phyloP scores from a whole-genome alignment of 2,329 filamentous ascomycete genomes.

The Talaromyces piceae region DNA sequence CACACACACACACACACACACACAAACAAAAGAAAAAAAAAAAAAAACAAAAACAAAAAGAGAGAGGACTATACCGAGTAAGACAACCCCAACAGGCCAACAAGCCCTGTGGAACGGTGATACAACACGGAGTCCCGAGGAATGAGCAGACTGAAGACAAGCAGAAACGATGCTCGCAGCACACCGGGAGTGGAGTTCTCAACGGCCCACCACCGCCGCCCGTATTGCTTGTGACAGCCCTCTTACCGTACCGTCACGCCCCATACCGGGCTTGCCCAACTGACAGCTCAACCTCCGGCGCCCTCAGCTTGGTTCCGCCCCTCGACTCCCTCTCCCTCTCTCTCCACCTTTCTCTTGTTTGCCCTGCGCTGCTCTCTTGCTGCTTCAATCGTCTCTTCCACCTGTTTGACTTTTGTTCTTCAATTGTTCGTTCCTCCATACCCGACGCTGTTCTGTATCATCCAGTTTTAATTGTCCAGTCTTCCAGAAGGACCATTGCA shows the following conservation, averaged over 20 bases:
- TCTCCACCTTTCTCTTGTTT: background rate
- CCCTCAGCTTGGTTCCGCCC: slow-evolving; percentile 2
- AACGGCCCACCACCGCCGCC: background rate
- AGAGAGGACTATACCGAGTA: too few relatives aligned
- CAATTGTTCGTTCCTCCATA: background rate
- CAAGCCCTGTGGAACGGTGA: background rate
- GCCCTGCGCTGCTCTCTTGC: background rate
- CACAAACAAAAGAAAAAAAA: background rate
- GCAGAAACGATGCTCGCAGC: background rate
- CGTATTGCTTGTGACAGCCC: slow-evolving; percentile 3
- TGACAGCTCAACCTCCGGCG: slow-evolving; percentile 1
- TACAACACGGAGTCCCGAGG: background rate
- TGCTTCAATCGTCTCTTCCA: background rate
- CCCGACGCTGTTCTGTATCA: background rate
- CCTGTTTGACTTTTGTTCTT: background rate
- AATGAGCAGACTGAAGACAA: background rate
- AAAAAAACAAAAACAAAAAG: background rate
- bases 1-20: too few relatives aligned
- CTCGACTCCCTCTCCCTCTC: background rate
- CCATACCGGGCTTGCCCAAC: background rate
- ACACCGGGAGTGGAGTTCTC: background rate
- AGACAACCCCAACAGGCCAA: background rate
- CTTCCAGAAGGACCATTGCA: too few relatives aligned
- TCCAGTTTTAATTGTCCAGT: too few relatives aligned
- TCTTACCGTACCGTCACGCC: background rate